These are phyloP conservation scores for Lachnellula cervina DNA, from an alignment of 2,329 filamentous ascomycete genomes.

Conservation along the genomic window DNA sequence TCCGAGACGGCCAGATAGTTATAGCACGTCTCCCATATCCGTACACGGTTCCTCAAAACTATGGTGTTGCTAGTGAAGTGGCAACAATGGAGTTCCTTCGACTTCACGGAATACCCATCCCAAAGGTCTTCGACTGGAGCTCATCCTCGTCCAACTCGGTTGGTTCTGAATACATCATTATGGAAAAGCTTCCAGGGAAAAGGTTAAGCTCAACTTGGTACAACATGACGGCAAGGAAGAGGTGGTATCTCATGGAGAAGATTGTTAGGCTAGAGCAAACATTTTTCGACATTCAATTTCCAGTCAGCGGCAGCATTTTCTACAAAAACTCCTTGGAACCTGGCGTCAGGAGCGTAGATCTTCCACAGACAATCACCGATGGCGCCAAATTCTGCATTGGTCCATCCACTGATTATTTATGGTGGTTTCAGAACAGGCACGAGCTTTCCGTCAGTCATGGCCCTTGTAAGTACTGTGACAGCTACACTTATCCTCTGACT, in stretches of 20 bases:
- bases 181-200: constrained; percentile 34
- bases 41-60: constrained; percentile 12
- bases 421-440: constrained; percentile 18
- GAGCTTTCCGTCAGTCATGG: constrained; percentile 12
- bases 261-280: constrained; percentile 17
- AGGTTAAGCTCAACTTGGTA: constrained; percentile 27
- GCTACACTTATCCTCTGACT: not conserved
- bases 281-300: constrained; percentile 15
- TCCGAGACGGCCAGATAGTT: constrained; percentile 22
- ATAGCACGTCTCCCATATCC: constrained; percentile 23
- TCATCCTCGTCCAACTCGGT: constrained; percentile 32
- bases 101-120: constrained; percentile 21
- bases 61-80: constrained; percentile 19
- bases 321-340: constrained; percentile 17
- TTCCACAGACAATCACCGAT: constrained; percentile 11
- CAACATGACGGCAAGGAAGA: constrained; percentile 19
- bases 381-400: constrained; percentile 15
- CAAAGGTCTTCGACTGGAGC: constrained; percentile 30
- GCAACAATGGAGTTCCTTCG: constrained; percentile 25
- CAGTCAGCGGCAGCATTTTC: constrained; percentile 19
- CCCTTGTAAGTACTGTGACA: constrained; percentile 15
- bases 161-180: constrained; percentile 37
- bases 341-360: constrained; percentile 14
- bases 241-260: constrained; percentile 16
- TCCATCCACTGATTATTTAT: constrained; percentile 20